Conservation (phyloP, 371 early-diverging fungal genomes). For the Globomyces sp. region DNA sequence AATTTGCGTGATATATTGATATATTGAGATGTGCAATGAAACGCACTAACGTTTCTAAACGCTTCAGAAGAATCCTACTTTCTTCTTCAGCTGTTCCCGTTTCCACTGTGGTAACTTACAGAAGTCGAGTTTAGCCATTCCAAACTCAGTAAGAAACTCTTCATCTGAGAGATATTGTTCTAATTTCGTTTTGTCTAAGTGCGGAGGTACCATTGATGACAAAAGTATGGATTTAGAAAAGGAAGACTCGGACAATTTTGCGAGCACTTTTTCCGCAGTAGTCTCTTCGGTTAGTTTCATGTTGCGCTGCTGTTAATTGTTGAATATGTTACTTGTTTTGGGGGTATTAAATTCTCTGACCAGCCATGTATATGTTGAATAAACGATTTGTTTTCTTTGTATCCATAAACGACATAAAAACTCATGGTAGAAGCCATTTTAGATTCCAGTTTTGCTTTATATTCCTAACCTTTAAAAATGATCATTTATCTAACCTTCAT, state of each 20-base stretch:
- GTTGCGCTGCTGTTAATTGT: background rate
- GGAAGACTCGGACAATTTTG: constrained; percentile 23
- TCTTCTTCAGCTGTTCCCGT: constrained; percentile 27
- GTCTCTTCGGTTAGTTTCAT: background rate
- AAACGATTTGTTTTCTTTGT: constrained; percentile 31
- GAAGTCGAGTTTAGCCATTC: constrained; percentile 28
- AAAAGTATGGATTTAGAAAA: constrained; percentile 28
- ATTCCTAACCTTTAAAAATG: no score
- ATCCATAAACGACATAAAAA: constrained; percentile 14
- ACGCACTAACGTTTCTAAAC: no score
- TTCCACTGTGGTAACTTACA: constrained; percentile 31
- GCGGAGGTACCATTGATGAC: constrained; percentile 23
- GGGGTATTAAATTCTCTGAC: constrained; percentile 20
- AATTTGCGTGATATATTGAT: background rate
- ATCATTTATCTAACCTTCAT: no score
- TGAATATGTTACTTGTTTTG: constrained; percentile 18
- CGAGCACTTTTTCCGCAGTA: constrained; percentile 26
- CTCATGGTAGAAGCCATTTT: no score
- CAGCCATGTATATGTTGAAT: constrained; percentile 34
- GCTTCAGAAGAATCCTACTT: constrained; percentile 24
- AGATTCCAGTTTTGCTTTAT: no score
- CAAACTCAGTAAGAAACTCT: constrained; percentile 32
- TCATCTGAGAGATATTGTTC: constrained; percentile 34
- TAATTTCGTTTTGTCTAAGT: constrained; percentile 31
- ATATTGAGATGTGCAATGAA: background rate